phyloP scores from a whole-genome alignment of 176 grass and related monocot species.

The Areca catechu region DNA sequence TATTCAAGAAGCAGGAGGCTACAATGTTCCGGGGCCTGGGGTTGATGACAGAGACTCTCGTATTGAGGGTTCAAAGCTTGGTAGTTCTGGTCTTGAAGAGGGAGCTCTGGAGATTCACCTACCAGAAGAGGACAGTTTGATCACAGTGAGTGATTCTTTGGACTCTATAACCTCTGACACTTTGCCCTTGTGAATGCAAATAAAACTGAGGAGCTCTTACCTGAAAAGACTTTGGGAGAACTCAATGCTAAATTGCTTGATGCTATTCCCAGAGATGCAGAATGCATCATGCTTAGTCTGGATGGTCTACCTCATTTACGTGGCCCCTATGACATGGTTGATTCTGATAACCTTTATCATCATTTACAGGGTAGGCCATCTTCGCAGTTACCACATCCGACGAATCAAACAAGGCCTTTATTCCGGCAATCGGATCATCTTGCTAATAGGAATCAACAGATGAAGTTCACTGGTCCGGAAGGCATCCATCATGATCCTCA shows the following conservation, averaged over 20 bases:
- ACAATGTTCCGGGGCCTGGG: conserved; percentile 14
- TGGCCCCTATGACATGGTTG: conserved; percentile 22
- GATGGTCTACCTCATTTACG: conserved; percentile 32
- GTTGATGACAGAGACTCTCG: conserved; percentile 23
- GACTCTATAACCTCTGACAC: conserved; percentile 30
- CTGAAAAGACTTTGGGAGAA: conserved; percentile 27
- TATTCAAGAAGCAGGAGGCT: conserved; percentile 22
- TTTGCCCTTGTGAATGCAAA: conserved; percentile 34
- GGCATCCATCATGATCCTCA: conserved; percentile 39
- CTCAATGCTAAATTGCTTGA: conserved; percentile 51
- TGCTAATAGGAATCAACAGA: conserved; percentile 46
- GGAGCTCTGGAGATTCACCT: conserved; percentile 51
- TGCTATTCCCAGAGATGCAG: conserved; percentile 41
- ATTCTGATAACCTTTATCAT: conserved; percentile 46
- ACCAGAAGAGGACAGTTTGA: conserved; percentile 83
- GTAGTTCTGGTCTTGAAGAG: conserved; percentile 37
- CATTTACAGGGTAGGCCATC: conserved; percentile 57
- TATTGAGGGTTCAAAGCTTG: conserved; percentile 21
- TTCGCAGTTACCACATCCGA: conserved; percentile 35
- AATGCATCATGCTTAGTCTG: conserved; percentile 30
- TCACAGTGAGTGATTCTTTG: conserved; percentile 49
- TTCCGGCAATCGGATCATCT: conserved; percentile 6
- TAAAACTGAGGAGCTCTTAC: conserved; percentile 39
- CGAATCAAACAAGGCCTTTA: background rate
- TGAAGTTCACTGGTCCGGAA: conserved; percentile 36